Conservation (phyloP, 2,329 filamentous ascomycete species). For the Aspergillus brunneoviolaceus region DNA sequence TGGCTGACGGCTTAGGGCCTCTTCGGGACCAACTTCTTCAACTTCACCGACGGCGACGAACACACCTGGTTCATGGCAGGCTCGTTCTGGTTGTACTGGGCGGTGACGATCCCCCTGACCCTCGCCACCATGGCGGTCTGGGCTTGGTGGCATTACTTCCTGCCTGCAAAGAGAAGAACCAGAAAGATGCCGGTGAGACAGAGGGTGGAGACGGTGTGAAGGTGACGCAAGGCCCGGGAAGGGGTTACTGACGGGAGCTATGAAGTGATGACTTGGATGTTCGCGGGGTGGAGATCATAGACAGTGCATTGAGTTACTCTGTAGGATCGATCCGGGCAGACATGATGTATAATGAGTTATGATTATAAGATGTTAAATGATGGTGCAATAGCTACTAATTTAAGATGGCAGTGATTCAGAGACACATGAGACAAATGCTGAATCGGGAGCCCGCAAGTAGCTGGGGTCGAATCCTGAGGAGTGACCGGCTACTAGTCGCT, state of each 20-base stretch:
- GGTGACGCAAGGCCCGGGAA: background rate
- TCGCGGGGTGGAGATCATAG: too few relatives aligned
- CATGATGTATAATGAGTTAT: background rate
- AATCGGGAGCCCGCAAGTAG: background rate
- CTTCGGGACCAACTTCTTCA: conserved; percentile 39
- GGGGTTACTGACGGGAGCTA: background rate
- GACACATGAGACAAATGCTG: background rate
- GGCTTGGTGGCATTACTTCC: conserved; percentile 24
- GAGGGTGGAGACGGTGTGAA: background rate
- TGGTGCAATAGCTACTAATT: background rate
- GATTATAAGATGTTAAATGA: background rate
- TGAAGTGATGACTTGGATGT: background rate
- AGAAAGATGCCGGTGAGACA: background rate
- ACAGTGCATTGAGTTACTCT: too few relatives aligned
- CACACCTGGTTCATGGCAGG: conserved; percentile 26
- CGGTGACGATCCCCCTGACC: conserved; percentile 30
- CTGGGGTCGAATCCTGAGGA: background rate
- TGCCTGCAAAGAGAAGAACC: background rate
- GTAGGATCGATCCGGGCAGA: too few relatives aligned
- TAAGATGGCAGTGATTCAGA: too few relatives aligned
- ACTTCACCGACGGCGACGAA: conserved; percentile 19
- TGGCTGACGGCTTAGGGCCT: conserved; percentile 21
- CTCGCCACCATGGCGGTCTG: conserved; percentile 26
- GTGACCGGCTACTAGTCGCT: background rate
- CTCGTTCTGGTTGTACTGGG: conserved; percentile 36